These are phyloP conservation scores for Mycena pura DNA, from an alignment of 768 basidiomycete genomes.

Conservation along the genomic window DNA sequence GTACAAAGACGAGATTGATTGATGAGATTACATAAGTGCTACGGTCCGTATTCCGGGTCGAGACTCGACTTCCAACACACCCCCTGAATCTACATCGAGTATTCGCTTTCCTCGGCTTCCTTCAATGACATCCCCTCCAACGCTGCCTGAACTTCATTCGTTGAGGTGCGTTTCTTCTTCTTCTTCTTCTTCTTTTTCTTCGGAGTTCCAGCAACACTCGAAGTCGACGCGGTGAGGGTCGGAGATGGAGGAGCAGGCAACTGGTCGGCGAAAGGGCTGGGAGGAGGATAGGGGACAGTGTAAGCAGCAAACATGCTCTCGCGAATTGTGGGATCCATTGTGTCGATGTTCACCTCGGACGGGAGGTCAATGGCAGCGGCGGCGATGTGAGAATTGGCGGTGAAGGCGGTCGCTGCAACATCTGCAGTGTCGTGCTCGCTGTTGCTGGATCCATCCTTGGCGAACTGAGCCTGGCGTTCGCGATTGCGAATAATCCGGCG, in stretches of 20 bases:
- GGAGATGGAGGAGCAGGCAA: background rate
- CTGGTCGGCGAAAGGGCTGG: background rate
- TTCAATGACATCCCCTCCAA: background rate
- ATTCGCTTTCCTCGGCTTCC: background rate
- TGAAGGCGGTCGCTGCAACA: background rate
- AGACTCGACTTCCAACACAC: slow-evolving; percentile 5
- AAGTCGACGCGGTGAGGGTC: too few relatives aligned
- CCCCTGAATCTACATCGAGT: background rate
- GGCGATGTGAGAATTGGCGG: background rate
- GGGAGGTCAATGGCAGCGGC: background rate
- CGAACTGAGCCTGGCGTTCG: background rate
- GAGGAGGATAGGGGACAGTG: background rate
- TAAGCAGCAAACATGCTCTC: background rate
- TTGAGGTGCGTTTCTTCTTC: background rate
- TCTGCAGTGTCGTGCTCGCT: background rate
- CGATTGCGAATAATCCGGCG: background rate
- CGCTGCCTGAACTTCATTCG: background rate
- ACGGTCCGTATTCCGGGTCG: too few relatives aligned
- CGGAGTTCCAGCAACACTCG: background rate
- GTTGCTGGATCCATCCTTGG: background rate
- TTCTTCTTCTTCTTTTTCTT: slow-evolving; percentile 1
- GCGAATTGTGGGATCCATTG: background rate
- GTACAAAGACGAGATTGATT: too few relatives aligned
- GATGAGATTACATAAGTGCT: too few relatives aligned
- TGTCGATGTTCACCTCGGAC: background rate